Base-by-base conservation (phyloP, 192 early-diverging fungal species). In the Podila epicladia region DNA sequence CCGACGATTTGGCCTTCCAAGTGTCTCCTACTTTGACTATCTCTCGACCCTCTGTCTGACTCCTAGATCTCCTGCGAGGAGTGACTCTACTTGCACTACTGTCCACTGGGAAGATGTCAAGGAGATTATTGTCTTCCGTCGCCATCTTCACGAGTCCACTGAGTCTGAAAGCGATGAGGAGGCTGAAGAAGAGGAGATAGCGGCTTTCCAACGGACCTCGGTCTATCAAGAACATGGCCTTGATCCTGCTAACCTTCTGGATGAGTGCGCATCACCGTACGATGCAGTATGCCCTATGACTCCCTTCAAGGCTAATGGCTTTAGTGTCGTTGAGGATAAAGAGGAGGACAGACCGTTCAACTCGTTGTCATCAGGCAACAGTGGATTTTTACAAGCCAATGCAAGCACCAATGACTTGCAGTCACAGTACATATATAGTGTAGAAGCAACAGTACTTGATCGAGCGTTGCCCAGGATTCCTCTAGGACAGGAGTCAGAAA, bases 51-150 rank as follows among this genome's bases (percentile, higher is more conserved):
- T 55, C 2, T 1, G 24, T 9, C 5, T 24, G 53, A n/a, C 8
- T 4, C 53, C 53, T 9, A 55, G 53, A 55, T 9, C 22, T 22
- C 20, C n/a, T 55, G n/a, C 53, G 24, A n/a, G 24, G 5, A 17
- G 19, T 17, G 22, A 26, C 19, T 55, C 9, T n/a, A 2, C 9
- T 24, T 24, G 28, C 32, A 69, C 58, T 17, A 26, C 3, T 13
- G 61, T 75, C 5, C 73, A 24, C 3, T 75, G 73, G 73, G 17
- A 33, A 8, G 26, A 32, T 0, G 26, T 45, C 51, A 75, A 75
- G n/a, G 49, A 35, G 6, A 28, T 75, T 35, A 48, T 65, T 31
- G 32, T 68, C 22, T 75, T 53, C 49, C 59, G 37, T 4, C 72
- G 72, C 58, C 29, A 48, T 31, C 64, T 49, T n/a, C 37, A 31